These are phyloP conservation scores for Solanum pennellii DNA, from an alignment of 257 asterid genomes.

Conservation along the genomic window DNA sequence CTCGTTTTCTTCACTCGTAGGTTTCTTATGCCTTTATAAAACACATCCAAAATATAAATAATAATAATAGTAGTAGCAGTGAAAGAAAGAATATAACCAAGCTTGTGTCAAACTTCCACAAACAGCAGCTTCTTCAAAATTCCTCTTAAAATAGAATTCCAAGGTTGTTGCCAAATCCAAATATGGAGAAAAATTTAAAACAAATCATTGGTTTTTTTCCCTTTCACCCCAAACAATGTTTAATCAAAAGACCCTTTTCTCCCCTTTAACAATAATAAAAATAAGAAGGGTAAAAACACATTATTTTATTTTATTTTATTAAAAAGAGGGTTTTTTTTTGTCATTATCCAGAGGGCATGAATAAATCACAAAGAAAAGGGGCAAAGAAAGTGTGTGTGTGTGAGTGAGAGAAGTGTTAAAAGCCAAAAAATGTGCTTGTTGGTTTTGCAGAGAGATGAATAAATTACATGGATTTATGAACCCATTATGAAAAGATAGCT, in stretches of 20 bases:
- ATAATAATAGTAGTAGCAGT: too few species aligned
- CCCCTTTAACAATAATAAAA: conserved; percentile 9
- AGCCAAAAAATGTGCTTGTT: conserved; percentile 17
- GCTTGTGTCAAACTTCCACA: too few species aligned
- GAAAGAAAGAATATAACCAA: too few species aligned
- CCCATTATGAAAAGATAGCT: conserved; percentile 24
- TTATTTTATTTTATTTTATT: not conserved
- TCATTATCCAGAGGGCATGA: not conserved
- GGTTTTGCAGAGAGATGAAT: conserved; percentile 22
- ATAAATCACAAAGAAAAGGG: not conserved
- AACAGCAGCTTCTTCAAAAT: too few species aligned
- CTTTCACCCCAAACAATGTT: conserved; percentile 39
- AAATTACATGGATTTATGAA: conserved; percentile 30
- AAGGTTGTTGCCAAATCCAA: too few species aligned
- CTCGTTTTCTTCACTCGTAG: too few species aligned
- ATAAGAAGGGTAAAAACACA: not conserved
- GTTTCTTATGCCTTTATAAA: too few species aligned
- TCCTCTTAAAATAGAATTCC: too few species aligned
- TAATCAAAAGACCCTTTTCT: conserved; percentile 22
- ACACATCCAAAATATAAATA: too few species aligned
- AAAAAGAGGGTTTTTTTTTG: not conserved
- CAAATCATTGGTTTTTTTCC: conserved; percentile 39
- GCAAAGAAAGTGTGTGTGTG: conserved; percentile 8
- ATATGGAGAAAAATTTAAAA: not conserved
- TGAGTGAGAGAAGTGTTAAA: conserved; percentile 6